phyloP scores from a whole-genome alignment of 805 yeast genomes.

The Cyberlindnera mycetangii region DNA sequence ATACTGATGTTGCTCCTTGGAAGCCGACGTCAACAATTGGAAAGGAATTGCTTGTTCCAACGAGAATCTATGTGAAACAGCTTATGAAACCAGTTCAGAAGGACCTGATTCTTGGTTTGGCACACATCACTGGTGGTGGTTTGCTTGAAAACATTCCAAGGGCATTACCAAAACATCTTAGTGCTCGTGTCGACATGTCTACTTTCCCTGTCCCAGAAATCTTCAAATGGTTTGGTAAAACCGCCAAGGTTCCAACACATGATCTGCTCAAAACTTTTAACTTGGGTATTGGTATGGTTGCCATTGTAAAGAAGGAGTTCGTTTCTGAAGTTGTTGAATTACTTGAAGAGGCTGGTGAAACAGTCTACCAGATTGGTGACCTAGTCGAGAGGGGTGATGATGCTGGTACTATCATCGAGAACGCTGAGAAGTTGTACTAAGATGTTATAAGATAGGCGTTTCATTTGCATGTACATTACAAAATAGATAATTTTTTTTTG shows the following conservation, averaged over 20 bases:
- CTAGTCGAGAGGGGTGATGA: conserved; percentile 46
- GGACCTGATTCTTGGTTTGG: conserved; percentile 76
- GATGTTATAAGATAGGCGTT: background rate
- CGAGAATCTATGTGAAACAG: conserved; percentile 92
- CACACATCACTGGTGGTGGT: conserved; percentile 99
- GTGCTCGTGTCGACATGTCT: conserved; percentile 76
- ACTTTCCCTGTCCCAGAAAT: conserved; percentile 85
- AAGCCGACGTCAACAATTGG: conserved; percentile 68
- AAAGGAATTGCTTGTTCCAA: conserved; percentile 82
- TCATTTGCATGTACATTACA: conserved; percentile 1
- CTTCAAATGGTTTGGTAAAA: conserved; percentile 89
- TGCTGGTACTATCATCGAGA: conserved; percentile 51
- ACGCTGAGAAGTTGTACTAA: conserved; percentile 23
- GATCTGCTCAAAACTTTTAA: conserved; percentile 91
- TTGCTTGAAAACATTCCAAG: conserved; percentile 94
- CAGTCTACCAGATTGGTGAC: conserved; percentile 66
- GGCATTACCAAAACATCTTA: conserved; percentile 76
- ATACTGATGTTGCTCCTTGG: conserved; percentile 86
- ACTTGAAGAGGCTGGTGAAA: conserved; percentile 67
- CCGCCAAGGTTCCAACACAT: conserved; percentile 82
- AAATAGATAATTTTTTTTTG: background rate
- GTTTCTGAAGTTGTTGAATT: conserved; percentile 53
- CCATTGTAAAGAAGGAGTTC: conserved; percentile 69
- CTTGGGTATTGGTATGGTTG: conserved; percentile 96
- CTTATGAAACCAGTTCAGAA: conserved; percentile 69